Base-by-base conservation (phyloP, 2,329 filamentous ascomycete genomes). In the Aureobasidium zeae region DNA sequence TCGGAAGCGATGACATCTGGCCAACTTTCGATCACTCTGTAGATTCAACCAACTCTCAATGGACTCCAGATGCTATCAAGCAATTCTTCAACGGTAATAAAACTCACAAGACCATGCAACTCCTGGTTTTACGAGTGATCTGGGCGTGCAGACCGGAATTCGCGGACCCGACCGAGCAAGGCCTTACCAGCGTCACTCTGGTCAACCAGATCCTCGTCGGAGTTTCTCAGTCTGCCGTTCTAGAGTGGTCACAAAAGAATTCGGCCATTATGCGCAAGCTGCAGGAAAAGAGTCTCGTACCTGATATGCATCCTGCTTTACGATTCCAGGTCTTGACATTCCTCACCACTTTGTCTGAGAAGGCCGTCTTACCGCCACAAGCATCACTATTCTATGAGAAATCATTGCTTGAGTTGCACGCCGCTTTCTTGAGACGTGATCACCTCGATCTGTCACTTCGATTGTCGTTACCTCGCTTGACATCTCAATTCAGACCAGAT, bases 61-160 rank as follows among this genome's bases (percentile, higher is more conserved):
- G 59, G 58, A 53, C 51, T 16, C 51, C 59, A 3, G 53, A 55
- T 15, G 54, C 51, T 5, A 54, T 60, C 51, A 52, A 54, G 44
- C 53, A 58, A 25, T 62, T 59, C 47, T 62, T 63, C 37, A 48
- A 47, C 8, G 56, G 54, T 12, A 51, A 37, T 16, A 62, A 60
- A 30, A 59, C 56, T 6, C 49, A 52, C 34, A 61, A 57, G 33
- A 63, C 57, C 2, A 48, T 62, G 30, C 56, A 61, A 20, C 50
- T 64, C 10, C 48, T 63, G 3, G 56, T 58, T 0, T 47, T 63
- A 12, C 51, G 55, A 6, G 56, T 55, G 5, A 53, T 62, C 13
- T 54, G 51, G 46, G 55, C 58, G 2, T 58, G 56, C 36, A 54
- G 49, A 34, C 47, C 30, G 9, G 48, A 30, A 31, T 46, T 16